phyloP scores from a whole-genome alignment of 2,329 filamentous ascomycete genomes.

The Chaetoscypha palmicola region DNA sequence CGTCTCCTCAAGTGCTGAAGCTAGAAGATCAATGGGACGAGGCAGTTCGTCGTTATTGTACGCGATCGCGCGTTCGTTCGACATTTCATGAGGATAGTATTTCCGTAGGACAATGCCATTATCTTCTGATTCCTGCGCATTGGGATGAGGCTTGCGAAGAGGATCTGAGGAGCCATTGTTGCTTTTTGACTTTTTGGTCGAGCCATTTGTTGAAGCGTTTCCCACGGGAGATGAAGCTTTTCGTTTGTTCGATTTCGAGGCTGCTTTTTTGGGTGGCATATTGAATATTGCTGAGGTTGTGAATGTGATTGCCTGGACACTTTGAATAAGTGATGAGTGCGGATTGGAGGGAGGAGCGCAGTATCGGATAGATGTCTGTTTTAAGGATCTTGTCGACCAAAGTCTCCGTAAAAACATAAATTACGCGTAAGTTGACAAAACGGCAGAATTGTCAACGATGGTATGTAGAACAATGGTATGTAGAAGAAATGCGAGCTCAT shows the following conservation, averaged over 20 bases:
- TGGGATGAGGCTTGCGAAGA: slow-evolving; percentile 22
- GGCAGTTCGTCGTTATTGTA: slow-evolving; percentile 66
- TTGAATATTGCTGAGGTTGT: slow-evolving; percentile 6
- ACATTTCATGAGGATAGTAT: slow-evolving; percentile 84
- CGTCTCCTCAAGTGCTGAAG: slow-evolving; percentile 56
- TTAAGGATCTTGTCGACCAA: no score
- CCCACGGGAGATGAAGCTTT: slow-evolving; percentile 20
- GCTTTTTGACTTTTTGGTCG: slow-evolving; percentile 21
- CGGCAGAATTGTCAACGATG: no score
- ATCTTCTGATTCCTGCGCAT: slow-evolving; percentile 35
- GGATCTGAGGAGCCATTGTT: slow-evolving; percentile 16
- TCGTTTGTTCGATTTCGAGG: slow-evolving; percentile 18
- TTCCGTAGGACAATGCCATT: slow-evolving; percentile 62
- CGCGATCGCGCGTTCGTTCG: slow-evolving; percentile 64
- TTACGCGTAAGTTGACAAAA: no score
- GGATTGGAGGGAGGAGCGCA: no score
- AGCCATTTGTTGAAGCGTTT: slow-evolving; percentile 6
- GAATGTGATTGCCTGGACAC: slow-evolving; percentile 1
- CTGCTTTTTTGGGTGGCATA: slow-evolving; percentile 22
- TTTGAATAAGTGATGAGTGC: no score
- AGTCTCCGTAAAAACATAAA: no score
- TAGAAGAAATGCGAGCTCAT: no score
- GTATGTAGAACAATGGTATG: no score
- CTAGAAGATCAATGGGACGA: slow-evolving; percentile 65
- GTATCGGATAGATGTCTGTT: no score